phyloP scores from a whole-genome alignment of 805 yeast species.

The Danielia reshetovae region DNA sequence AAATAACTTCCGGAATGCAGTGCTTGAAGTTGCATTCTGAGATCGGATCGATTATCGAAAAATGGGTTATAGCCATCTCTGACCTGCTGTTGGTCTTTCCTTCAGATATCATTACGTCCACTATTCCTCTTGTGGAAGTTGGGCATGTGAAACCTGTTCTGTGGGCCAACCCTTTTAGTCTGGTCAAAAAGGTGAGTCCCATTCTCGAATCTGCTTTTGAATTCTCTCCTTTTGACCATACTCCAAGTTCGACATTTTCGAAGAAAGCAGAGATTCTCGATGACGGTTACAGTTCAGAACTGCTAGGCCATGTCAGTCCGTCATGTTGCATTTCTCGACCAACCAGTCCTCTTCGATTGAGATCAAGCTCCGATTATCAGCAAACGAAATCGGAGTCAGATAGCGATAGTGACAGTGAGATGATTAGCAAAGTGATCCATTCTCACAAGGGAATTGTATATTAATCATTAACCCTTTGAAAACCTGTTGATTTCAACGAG shows the following conservation, averaged over 20 bases:
- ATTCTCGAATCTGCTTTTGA: not conserved
- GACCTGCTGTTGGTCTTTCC: slow-evolving; percentile 33
- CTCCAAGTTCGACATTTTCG: not conserved
- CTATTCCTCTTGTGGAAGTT: slow-evolving; percentile 16
- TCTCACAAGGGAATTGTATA: not conserved
- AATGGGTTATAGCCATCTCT: slow-evolving; percentile 41
- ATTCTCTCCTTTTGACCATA: not conserved
- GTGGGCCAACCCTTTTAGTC: not conserved
- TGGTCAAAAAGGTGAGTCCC: not conserved
- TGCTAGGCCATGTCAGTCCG: not conserved
- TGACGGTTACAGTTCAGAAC: not conserved
- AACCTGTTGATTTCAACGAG: slow-evolving; percentile 44
- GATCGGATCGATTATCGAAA: slow-evolving; percentile 32
- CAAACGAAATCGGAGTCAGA: not conserved
- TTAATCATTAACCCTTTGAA: slow-evolving; percentile 14
- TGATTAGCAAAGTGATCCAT: not conserved
- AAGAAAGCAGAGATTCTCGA: not conserved
- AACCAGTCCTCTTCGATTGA: not conserved
- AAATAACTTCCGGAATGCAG: slow-evolving; percentile 12
- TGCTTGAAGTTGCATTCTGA: slow-evolving; percentile 26
- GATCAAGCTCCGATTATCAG: not conserved
- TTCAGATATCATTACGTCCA: slow-evolving; percentile 32
- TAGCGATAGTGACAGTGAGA: not conserved
- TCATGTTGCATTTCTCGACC: not conserved
- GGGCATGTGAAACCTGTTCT: not conserved